phyloP scores from a whole-genome alignment of 306 rosid genomes.

The Vigna nakashimae region DNA sequence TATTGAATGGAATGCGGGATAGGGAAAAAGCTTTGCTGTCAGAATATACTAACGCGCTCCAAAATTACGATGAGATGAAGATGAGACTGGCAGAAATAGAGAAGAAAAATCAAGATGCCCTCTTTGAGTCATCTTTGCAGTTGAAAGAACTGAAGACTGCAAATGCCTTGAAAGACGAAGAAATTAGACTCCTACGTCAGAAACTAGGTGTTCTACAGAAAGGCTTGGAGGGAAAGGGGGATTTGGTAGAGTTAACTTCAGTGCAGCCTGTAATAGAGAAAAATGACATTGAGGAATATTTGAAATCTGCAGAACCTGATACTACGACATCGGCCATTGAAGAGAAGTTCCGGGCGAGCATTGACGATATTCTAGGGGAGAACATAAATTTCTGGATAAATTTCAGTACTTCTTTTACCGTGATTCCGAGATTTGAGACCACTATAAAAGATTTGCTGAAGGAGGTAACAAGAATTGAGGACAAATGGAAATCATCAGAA shows the following conservation, averaged over 20 bases:
- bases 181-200: constrained; percentile 71
- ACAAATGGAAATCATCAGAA: constrained; percentile 54
- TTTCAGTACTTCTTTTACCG: constrained; percentile 69
- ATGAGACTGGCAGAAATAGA: constrained; percentile 61
- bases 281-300: background rate
- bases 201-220: constrained; percentile 67
- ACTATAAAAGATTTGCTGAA: constrained; percentile 61
- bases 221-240: constrained; percentile 52
- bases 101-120: constrained; percentile 50
- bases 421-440: constrained; percentile 65
- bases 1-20: constrained; percentile 67
- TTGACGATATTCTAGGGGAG: constrained; percentile 82
- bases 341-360: constrained; percentile 64
- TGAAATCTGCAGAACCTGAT: constrained; percentile 13
- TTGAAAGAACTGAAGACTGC: constrained; percentile 64
- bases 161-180: constrained; percentile 73
- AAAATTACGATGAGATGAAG: constrained; percentile 70
- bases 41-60: constrained; percentile 70
- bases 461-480: constrained; percentile 59
- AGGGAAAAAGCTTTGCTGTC: constrained; percentile 62
- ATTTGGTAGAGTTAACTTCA: constrained; percentile 39
- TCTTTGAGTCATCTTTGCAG: constrained; percentile 61
- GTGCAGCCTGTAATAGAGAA: constrained; percentile 6
- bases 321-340: constrained; percentile 55
- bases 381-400: constrained; percentile 83